Evolutionary conservation across 306 rosid genomes (phyloP), one percentile per base, ranked within the genome.

Genomic region (Castanea mollissima): DNA sequence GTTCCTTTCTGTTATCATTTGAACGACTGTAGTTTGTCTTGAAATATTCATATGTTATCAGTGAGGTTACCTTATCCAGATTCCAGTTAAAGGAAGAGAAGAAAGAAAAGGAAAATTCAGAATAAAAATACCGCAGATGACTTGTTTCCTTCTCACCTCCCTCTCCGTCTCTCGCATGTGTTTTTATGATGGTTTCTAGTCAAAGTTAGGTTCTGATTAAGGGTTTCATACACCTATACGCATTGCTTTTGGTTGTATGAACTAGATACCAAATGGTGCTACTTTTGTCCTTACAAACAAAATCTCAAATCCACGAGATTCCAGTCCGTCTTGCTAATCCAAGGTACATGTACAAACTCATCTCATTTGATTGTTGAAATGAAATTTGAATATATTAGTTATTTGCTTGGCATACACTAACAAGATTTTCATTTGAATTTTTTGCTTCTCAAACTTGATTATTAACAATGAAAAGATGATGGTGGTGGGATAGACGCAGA

Each of bases 401-500:
- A 15, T 14, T 55, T 14, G 4, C 60, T n/a, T 55, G 2, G 3
- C 4, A 13, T 55, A 55, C 21, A n/a, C 9, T 55, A 14, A 55
- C 60, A 15, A 14, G 21, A 18, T 55, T 4, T 0, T 1, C 21
- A 2, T 14, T 1, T 55, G 20, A 55, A 16, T 55, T 55, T 55
- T 3, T n/a, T 55, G 19, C 60, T 55, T 55, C 60, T 55, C 62
- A 38, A 62, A 51, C 51, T 44, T 9, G 13, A 44, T 44, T 2
- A 9, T 44, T 44, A 44, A 44, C 2, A 10, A 44, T 44, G 51
- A 62, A 20, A 20, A 87, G 91, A 87, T 69, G 80, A 87, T 38
- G 91, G 87, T 41, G 80, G 84, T n/a, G 91, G 91, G 6, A 85
- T 87, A 88, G 78, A 78, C 70, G 88, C 87, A 4, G 88, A 85